Percentiles rank a stretch among this genome's conserved stretches.
phyloP scores from a whole-genome alignment of 176 grass and related monocot species.

The Tuctoria greenei region DNA sequence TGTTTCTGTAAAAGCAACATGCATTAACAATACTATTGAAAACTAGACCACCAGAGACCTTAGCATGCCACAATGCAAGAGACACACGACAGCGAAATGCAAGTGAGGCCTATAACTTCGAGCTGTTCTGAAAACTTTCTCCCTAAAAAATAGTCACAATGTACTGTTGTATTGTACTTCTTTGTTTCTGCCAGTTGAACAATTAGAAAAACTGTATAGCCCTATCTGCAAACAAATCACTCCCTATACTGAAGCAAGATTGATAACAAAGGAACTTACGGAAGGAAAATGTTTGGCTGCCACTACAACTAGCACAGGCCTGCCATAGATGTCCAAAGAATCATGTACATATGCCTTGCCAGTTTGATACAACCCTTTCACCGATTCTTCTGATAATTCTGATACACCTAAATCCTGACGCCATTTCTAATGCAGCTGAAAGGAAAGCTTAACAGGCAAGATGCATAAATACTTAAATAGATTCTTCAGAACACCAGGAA shows the following conservation, averaged over 20 bases:
- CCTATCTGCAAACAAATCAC: slow-evolving; percentile 8
- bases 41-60: slow-evolving; percentile 2
- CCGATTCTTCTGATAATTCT: slow-evolving; percentile 70
- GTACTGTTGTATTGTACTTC: background rate
- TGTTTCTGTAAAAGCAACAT: slow-evolving; percentile 59
- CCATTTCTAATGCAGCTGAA: slow-evolving; percentile 74
- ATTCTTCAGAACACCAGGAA: background rate
- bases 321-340: slow-evolving; percentile 54
- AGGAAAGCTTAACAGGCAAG: slow-evolving; percentile 13
- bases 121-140: background rate
- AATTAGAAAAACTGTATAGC: background rate
- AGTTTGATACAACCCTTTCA: slow-evolving; percentile 66
- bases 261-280: slow-evolving; percentile 38
- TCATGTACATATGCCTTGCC: slow-evolving; percentile 88
- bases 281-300: slow-evolving; percentile 74
- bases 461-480: background rate
- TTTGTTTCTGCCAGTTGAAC: background rate
- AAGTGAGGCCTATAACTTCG: background rate
- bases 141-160: background rate
- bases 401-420: slow-evolving; percentile 66
- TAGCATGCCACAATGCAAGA: background rate
- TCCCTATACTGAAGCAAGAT: slow-evolving; percentile 1
- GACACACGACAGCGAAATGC: background rate
- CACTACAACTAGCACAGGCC: slow-evolving; percentile 80
- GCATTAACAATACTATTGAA: background rate